phyloP scores from a whole-genome alignment of 1,284 basidiomycete genomes.

The Tilletia setariae region DNA sequence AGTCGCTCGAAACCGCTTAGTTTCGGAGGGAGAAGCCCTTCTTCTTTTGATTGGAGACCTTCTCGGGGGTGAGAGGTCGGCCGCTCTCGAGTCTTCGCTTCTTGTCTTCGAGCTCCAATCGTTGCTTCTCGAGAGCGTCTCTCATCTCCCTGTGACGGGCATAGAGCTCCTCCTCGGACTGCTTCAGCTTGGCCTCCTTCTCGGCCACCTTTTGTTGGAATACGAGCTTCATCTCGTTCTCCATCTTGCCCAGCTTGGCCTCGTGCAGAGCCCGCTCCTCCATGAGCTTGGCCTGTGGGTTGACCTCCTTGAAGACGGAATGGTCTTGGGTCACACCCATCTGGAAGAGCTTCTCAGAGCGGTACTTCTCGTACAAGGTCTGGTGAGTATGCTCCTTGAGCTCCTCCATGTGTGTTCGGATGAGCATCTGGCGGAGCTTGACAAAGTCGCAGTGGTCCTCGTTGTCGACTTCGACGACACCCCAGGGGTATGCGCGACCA shows the following conservation, averaged over 20 bases:
- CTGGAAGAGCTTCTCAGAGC: slow-evolving; percentile 44
- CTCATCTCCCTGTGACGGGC: slow-evolving; percentile 53
- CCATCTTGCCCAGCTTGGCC: slow-evolving; percentile 54
- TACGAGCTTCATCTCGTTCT: slow-evolving; percentile 54
- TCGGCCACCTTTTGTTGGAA: slow-evolving; percentile 55
- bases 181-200: slow-evolving; percentile 55
- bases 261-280: slow-evolving; percentile 53
- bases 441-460: slow-evolving; percentile 54
- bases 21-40: slow-evolving; percentile 47
- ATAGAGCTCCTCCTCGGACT: slow-evolving; percentile 54
- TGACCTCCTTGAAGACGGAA: slow-evolving; percentile 81
- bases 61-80: slow-evolving; percentile 72
- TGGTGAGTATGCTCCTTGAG: slow-evolving; percentile 53
- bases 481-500: slow-evolving; percentile 53
- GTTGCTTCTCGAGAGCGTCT: slow-evolving; percentile 80
- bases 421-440: slow-evolving; percentile 55
- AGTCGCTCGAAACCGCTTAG: slow-evolving; percentile 18
- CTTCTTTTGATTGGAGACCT: slow-evolving; percentile 56
- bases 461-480: slow-evolving; percentile 53
- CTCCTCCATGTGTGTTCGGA: slow-evolving; percentile 54
- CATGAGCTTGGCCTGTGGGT: slow-evolving; percentile 53
- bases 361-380: slow-evolving; percentile 50
- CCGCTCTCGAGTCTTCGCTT: slow-evolving; percentile 89
- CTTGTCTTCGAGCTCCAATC: slow-evolving; percentile 92
- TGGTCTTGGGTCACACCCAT: slow-evolving; percentile 53